phyloP scores from a whole-genome alignment of 345 rosid species.

The Pistacia vera region DNA sequence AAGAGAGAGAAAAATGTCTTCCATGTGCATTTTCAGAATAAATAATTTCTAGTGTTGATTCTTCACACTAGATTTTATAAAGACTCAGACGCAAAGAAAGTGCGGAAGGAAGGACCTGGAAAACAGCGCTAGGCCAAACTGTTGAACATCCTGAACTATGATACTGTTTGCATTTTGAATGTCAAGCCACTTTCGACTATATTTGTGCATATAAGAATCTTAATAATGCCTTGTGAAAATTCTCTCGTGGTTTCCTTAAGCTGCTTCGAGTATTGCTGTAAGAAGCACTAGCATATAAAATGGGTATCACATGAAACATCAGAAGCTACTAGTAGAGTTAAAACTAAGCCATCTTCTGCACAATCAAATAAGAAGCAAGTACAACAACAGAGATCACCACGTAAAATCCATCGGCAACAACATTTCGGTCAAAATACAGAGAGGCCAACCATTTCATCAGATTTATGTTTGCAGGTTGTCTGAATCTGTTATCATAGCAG shows the following conservation, averaged over 20 bases:
- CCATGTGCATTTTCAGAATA: not conserved
- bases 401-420: not conserved
- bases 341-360: constrained; percentile 6
- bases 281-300: constrained; percentile 27
- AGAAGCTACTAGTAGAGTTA: not conserved
- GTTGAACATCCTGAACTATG: constrained; percentile 94
- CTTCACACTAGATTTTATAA: not conserved
- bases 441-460: not conserved
- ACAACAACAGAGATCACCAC: not conserved
- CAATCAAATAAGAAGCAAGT: not conserved
- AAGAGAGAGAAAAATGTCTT: not conserved
- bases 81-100: constrained; percentile 15
- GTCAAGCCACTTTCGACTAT: constrained; percentile 96
- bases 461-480: not conserved
- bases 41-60: constrained; percentile 4
- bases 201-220: constrained; percentile 86
- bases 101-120: constrained; percentile 60
- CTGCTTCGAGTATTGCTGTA: constrained; percentile 86
- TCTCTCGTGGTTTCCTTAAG: constrained; percentile 95
- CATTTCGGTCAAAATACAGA: not conserved
- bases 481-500: not conserved
- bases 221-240: constrained; percentile 78
- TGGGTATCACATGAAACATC: not conserved
- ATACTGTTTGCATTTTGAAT: constrained; percentile 97
- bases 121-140: constrained; percentile 90